A percentile compares a stretch with the other conserved stretches of the same genome.
Evolutionary conservation across 2,329 filamentous ascomycete genomes (phyloP).

Genomic region (Penicillium sp.): DNA sequence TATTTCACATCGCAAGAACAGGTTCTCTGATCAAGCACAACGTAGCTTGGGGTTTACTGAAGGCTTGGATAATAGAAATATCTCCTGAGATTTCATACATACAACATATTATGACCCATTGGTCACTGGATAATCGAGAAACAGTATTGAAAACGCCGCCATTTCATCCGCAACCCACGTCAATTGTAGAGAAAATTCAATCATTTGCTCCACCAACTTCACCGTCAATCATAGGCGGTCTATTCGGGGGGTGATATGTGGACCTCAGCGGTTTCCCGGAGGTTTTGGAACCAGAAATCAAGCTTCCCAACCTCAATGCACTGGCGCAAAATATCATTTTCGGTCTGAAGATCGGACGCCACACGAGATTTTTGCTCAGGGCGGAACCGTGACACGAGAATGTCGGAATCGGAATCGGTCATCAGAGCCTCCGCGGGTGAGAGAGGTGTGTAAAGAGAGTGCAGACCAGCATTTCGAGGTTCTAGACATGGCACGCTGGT

Average conservation of each 20-base stretch:
- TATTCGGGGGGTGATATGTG: conserved; percentile 2
- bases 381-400: conserved; percentile 51
- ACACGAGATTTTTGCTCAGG: conserved; percentile 65
- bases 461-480: conserved; percentile 12
- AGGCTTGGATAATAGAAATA: neutral
- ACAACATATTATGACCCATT: conserved; percentile 7
- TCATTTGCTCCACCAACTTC: conserved; percentile 5
- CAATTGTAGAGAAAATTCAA: conserved; percentile 3
- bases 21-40: neutral
- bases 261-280: conserved; percentile 22
- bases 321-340: conserved; percentile 64
- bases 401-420: conserved; percentile 45
- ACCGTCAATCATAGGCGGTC: neutral
- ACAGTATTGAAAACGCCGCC: conserved; percentile 1
- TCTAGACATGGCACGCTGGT: conserved; percentile 11
- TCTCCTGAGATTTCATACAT: conserved; percentile 3
- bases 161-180: neutral
- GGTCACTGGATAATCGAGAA: conserved; percentile 1
- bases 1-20: neutral
- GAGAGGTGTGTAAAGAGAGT: conserved; percentile 23
- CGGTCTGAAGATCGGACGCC: conserved; percentile 66
- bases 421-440: conserved; percentile 29
- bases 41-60: neutral
- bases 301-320: conserved; percentile 68
- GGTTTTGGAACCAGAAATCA: conserved; percentile 61